Percentiles rank a stretch among this genome's conserved stretches.
Evolutionary conservation across 257 asterid genomes (phyloP).

Genomic region (Ehretia macrophylla): DNA sequence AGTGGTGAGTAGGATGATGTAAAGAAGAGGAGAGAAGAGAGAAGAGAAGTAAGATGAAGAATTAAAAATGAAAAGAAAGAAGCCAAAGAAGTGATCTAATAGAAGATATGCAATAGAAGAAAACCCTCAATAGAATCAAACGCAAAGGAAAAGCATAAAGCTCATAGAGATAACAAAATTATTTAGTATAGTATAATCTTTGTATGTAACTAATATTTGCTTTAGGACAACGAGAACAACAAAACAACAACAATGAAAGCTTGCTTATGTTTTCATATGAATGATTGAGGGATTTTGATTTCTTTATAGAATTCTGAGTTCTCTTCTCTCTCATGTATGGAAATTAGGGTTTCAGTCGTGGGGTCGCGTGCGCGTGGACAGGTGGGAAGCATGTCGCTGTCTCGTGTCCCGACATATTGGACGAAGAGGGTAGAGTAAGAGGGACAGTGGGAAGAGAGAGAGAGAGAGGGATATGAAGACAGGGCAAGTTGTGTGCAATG

Average conservation of each 20-base stretch:
- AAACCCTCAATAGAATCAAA: constrained; percentile 15
- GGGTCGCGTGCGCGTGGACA: constrained; percentile 47
- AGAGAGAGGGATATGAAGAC: neutral
- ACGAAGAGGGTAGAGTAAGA: constrained; percentile 10
- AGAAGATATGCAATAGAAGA: constrained; percentile 13
- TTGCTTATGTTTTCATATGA: too few species aligned
- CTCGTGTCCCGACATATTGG: constrained; percentile 30
- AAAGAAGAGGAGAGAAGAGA: constrained; percentile 21
- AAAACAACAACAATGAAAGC: too few species aligned
- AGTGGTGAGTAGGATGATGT: neutral
- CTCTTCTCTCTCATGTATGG: too few species aligned
- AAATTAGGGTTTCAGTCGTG: constrained; percentile 51
- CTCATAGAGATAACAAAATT: constrained; percentile 24
- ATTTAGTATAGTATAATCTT: too few species aligned
- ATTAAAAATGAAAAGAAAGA: neutral
- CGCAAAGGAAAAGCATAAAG: constrained; percentile 7
- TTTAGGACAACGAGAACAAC: too few species aligned
- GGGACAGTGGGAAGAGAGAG: neutral
- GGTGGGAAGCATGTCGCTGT: constrained; percentile 46
- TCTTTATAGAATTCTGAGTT: too few species aligned
- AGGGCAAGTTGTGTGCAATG: too few species aligned
- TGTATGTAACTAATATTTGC: too few species aligned
- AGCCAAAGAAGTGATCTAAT: constrained; percentile 9
- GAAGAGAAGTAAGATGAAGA: too few species aligned
- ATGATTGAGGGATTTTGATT: too few species aligned